A percentile compares a stretch with the other conserved stretches of the same genome.
Conservation (phyloP, 129 eudicot genomes). For the Saposhnikovia divaricata region DNA sequence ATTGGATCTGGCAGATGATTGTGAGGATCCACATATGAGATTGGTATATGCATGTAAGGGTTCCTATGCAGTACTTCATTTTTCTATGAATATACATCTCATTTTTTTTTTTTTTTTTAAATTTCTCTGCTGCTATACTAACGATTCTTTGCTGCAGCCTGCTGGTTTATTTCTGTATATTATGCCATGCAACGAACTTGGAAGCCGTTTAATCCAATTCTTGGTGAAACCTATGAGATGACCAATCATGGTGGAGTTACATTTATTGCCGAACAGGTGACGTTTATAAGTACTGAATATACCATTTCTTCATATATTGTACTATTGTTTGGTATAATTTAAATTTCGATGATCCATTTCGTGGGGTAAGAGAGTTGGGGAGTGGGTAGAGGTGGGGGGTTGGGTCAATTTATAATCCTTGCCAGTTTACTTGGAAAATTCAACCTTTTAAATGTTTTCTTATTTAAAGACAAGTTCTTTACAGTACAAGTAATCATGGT, state of each 20-base stretch:
- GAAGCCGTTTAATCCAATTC: slow-evolving; percentile 99
- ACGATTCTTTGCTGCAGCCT: slow-evolving; percentile 43
- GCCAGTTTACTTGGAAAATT: neutral
- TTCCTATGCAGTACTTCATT: neutral
- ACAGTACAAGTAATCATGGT: neutral
- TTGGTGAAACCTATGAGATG: slow-evolving; percentile 96
- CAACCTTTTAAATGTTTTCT: neutral
- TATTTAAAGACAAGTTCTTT: neutral
- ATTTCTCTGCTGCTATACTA: slow-evolving; percentile 9
- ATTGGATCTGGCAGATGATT: slow-evolving; percentile 71
- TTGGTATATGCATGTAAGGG: slow-evolving; percentile 61
- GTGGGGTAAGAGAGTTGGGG: neutral
- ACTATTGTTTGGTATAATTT: neutral
- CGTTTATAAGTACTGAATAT: neutral
- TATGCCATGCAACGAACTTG: slow-evolving; percentile 77
- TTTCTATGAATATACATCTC: neutral
- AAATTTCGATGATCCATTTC: neutral
- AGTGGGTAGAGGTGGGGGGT: neutral
- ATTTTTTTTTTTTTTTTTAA: too few relatives aligned
- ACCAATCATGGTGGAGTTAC: slow-evolving; percentile 79
- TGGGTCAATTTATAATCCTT: neutral
- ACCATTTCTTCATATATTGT: neutral
- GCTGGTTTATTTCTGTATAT: slow-evolving; percentile 76
- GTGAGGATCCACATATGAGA: slow-evolving; percentile 92
- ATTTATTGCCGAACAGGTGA: slow-evolving; percentile 88